A percentile compares a stretch with the other conserved stretches of the same genome.
Evolutionary conservation across 352 stramenopile species (phyloP).

Genomic region (Globisporangium emineosum): DNA sequence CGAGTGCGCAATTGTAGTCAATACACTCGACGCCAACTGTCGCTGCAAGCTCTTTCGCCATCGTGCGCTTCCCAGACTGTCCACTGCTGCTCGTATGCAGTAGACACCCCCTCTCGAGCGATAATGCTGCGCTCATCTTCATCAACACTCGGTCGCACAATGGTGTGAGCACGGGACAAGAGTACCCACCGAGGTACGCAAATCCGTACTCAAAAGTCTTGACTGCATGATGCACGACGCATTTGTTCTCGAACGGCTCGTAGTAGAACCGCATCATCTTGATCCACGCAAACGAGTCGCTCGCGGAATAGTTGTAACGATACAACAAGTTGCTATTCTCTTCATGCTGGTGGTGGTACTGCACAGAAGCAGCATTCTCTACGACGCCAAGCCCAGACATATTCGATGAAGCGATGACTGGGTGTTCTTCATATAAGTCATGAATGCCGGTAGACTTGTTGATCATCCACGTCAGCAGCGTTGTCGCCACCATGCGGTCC

Average conservation of each 20-base stretch:
- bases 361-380: conserved; percentile 1
- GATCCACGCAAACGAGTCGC: conserved; percentile 54
- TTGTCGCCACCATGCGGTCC: conserved; percentile 37
- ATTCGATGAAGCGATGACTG: conserved; percentile 2
- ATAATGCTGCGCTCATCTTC: conserved; percentile 51
- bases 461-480: conserved; percentile 43
- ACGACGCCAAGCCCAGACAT: not conserved
- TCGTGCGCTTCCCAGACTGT: conserved; percentile 37
- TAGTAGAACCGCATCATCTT: conserved; percentile 65
- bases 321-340: conserved; percentile 29
- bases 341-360: conserved; percentile 10
- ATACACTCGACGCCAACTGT: conserved; percentile 45
- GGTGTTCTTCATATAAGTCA: conserved; percentile 46
- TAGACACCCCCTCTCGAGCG: conserved; percentile 47
- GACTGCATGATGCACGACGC: conserved; percentile 50
- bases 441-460: conserved; percentile 45
- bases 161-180: conserved; percentile 44
- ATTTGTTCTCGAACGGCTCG: conserved; percentile 52
- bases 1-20: conserved; percentile 34
- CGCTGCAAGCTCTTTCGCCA: conserved; percentile 40
- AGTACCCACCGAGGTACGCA: conserved; percentile 48
- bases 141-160: conserved; percentile 56
- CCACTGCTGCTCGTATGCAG: conserved; percentile 30
- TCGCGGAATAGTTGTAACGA: conserved; percentile 41
- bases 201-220: conserved; percentile 68